Base-by-base conservation (phyloP, 2,329 filamentous ascomycete species). In the Diplodia corticola region DNA sequence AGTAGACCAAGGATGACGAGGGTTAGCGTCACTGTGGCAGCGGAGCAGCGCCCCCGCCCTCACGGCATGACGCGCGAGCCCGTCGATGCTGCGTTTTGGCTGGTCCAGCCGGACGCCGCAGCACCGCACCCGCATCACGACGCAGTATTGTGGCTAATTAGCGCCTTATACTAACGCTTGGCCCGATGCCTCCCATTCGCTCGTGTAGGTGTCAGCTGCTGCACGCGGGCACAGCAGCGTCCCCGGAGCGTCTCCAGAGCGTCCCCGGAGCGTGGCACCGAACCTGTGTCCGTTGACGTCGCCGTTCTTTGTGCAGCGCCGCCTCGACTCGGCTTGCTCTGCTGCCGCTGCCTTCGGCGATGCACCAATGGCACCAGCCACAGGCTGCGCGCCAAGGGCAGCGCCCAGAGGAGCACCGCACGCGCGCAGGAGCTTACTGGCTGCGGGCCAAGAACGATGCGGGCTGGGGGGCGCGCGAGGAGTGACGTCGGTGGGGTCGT, bases 401-500 rank as follows among this genome's bases (percentile, higher is more conserved):
- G 4, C 24, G 55, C 55, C 55, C 55, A 60, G 55, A 9, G 22
- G 15, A 48, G 13, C 37, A 48, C 35, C 24, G 35, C 35, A 30
- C 53, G 12, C 24, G 54, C 55, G 55, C 24, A 22, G 37, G n/a
- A 46, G 57, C 57, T 61, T 35, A 61, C 57, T 61, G 57, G 57
- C 44, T 61, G 57, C 28, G 28, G 13, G 57, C 57, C 57, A 49
- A 48, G 57, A 44, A 12, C 24, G 6, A 35, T 61, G 40, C 57
- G 40, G 40, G 22, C 24, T 33, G 13, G 40, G 4, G 28, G 28
- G 28, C 28, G 28, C 28, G 28, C 28, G 28, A 28, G 28, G 55
- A 9, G 20, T 46, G 57, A 49, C 26, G 51, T 55, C 51, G 51
- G 17, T 55, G 51, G 51, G 40, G 40, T 20, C 40, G 40, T 44